Evolutionary conservation across 1,139 yeast genomes (phyloP).

Genomic region (Blastobotrys illinoisensis): DNA sequence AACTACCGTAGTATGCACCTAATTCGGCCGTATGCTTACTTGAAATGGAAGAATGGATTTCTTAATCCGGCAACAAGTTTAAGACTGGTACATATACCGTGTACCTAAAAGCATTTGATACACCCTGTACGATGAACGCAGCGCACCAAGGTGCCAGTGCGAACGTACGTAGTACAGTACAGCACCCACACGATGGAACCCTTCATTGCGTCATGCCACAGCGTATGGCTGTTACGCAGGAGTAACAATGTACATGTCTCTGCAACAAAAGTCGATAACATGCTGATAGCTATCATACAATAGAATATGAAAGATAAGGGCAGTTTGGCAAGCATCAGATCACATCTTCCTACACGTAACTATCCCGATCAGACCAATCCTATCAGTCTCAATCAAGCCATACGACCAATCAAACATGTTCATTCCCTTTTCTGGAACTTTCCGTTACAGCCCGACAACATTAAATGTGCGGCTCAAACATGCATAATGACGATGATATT

Average conservation of each 20-base stretch:
- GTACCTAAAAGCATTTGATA: too few species aligned
- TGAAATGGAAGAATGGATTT: too few species aligned
- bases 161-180: too few species aligned
- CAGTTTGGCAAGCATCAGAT: too few species aligned
- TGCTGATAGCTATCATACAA: neutral
- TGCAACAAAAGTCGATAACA: neutral
- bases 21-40: too few species aligned
- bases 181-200: too few species aligned
- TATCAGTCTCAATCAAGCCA: neutral
- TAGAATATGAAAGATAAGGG: neutral
- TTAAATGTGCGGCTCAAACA: neutral
- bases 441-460: neutral
- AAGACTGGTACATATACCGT: too few species aligned
- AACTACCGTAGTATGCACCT: too few species aligned
- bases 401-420: too few species aligned
- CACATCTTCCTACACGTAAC: neutral
- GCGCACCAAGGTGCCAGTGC: too few species aligned
- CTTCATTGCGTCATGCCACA: neutral
- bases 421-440: neutral
- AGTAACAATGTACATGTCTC: neutral
- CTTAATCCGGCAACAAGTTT: too few species aligned
- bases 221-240: neutral
- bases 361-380: neutral
- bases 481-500: neutral
- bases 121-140: too few species aligned